Base-by-base conservation (phyloP, 352 stramenopile genomes). In the Pythium plurisporium region DNA sequence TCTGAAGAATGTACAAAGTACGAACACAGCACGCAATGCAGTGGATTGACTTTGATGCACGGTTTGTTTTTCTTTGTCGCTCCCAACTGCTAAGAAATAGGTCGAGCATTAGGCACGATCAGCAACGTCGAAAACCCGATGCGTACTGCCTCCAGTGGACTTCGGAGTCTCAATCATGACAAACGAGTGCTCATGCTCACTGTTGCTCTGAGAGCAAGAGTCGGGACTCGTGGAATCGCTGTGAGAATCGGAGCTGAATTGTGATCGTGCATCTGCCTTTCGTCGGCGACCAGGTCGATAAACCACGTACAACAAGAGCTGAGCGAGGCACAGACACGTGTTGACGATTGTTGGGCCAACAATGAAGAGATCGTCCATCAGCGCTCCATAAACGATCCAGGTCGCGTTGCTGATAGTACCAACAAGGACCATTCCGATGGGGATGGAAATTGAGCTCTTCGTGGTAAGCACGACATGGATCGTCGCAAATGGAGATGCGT, bases 391-490 rank as follows among this genome's bases (percentile, higher is more conserved):
- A 0, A 69, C 53, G 26, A 75, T 62, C 76, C 76, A 86, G 0
- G 79, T 64, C 30, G 67, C 54, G 22, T 78, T 74, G 53, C 78
- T 86, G 31, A 80, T 40, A 10, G 72, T 66, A 37, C 70, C 78
- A 11, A 81, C 62, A 0, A 62, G 48, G 36, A 74, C 76, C 41
- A 86, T 64, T 23, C 55, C 64, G 45, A 83, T 73, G 0, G 76
- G 76, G 31, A 86, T 67, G 52, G 67, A 77, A 12, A 69, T 67
- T 11, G 71, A 64, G 45, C 66, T 81, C 44, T 77, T 79, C 31
- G 68, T 76, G 15, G 49, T 55, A 12, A 86, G 31, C 9, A 82
- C 76, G 2, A 63, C 57, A 31, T 57, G 61, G 51, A 86, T 76
- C 3, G 69, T 79, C 26, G 70, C 70, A n/a, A 83, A 56, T 15